Percentiles rank a stretch among this genome's conserved stretches.
phyloP scores from a whole-genome alignment of 2,329 filamentous ascomycete genomes.

The Paecilomyces dactylethromorphus region DNA sequence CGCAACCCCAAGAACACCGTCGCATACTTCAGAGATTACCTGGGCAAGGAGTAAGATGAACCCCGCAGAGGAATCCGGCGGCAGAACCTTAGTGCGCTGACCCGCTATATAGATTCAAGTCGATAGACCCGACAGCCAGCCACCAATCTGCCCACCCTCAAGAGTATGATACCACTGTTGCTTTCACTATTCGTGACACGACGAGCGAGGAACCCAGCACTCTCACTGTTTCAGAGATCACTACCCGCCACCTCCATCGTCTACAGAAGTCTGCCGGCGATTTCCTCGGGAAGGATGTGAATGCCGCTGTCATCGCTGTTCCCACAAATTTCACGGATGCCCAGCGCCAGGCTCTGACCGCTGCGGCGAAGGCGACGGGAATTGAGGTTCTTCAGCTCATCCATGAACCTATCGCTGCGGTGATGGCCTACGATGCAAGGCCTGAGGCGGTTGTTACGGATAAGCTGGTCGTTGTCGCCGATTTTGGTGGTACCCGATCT shows the following conservation, averaged over 20 bases:
- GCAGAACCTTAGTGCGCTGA: slow-evolving; percentile 6
- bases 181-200: slow-evolving; percentile 79
- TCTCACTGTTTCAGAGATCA: slow-evolving; percentile 71
- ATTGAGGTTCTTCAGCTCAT: slow-evolving; percentile 91
- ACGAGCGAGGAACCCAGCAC: slow-evolving; percentile 58
- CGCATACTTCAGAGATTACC: slow-evolving; percentile 90
- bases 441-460: slow-evolving; percentile 68
- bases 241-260: slow-evolving; percentile 76
- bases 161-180: slow-evolving; percentile 63
- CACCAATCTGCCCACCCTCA: slow-evolving; percentile 88
- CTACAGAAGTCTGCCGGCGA: slow-evolving; percentile 79
- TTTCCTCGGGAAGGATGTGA: slow-evolving; percentile 87
- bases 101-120: slow-evolving; percentile 60
- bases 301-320: slow-evolving; percentile 87
- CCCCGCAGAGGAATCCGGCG: background rate
- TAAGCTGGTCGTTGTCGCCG: slow-evolving; percentile 86
- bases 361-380: slow-evolving; percentile 71
- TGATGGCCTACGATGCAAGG: slow-evolving; percentile 85
- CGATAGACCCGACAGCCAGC: slow-evolving; percentile 91
- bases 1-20: slow-evolving; percentile 91
- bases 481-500: slow-evolving; percentile 86
- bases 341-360: slow-evolving; percentile 73
- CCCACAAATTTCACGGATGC: slow-evolving; percentile 88
- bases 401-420: slow-evolving; percentile 79
- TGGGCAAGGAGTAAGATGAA: slow-evolving; percentile 74